Evolutionary conservation across 805 yeast genomes (phyloP), one percentile per base, ranked within the genome.

Genomic region (Hanseniaspora meyeri): DNA sequence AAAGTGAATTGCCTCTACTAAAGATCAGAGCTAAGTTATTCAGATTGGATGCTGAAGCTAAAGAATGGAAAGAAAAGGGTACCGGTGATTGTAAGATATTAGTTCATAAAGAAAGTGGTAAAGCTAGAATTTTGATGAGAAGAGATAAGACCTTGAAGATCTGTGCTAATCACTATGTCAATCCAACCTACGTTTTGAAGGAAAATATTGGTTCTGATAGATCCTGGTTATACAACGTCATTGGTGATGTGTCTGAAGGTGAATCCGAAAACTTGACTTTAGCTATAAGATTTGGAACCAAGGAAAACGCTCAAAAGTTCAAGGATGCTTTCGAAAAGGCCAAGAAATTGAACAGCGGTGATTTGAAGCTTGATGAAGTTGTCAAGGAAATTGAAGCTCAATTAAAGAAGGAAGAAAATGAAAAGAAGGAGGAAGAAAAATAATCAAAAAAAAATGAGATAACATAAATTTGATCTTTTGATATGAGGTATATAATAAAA

Each of bases 41-140:
- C 78, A 85, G 88, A 73, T 91, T 85, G 76, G 83, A 83, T 65
- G 78, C 82, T 45, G 95, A 88, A 59, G 65, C 82, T 55, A 84
- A 83, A 67, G 97, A 93, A 74, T 93, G 98, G 98, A 93, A 93
- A 73, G 98, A 93, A 78, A 87, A 98, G 77, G 98, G 98, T 65
- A 88, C 96, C 38, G 98, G 98, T 67, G 98, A 93, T 68, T 96
- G 89, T 65, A 88, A 93, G 74, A 87, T 93, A 73, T 81, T 93
- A 70, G 78, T 91, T 76, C 96, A 91, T 76, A 89, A 88, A 72
- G 74, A 74, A 60, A 75, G 87, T 58, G 78, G 80, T 58, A 90
- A 88, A 75, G 87, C 87, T 61, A 85, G 98, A 76, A 73, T 93
- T 62, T 77, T 93, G 68, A 93, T 93, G 98, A 88, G 98, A 81